Base-by-base conservation (phyloP, 1,139 yeast genomes). In the Debaryomyces subglobosus region DNA sequence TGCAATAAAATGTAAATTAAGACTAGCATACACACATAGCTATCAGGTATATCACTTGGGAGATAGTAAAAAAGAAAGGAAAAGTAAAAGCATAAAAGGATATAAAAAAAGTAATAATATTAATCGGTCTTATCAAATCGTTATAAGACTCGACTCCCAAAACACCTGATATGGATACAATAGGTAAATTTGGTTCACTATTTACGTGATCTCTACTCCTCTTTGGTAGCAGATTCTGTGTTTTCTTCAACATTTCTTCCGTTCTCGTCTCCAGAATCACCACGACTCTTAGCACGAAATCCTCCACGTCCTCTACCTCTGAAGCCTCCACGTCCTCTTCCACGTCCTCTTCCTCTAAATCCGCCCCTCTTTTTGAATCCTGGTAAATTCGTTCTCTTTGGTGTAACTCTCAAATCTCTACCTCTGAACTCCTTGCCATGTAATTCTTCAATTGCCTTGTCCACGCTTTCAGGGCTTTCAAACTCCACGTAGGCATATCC, bases 401-500 rank as follows among this genome's bases (percentile, higher is more conserved):
- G 58, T 36, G 67, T 63, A 9, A 75, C 73, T 45, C 72, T 60
- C 50, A 75, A 58, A 33, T 69, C 72, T 45, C 80, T 60, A 16
- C 69, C 72, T 50, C 74, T 62, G 55, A 74, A 72, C 39, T 55
- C 57, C 39, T 64, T 57, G 6, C 73, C 77, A 49, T 72, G 62
- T 41, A 71, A 59, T 42, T 65, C 69, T n/a, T 59, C 64, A 53
- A 74, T 68, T 15, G 80, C 77, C 48, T 59, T 59, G 32, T 61
- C 50, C 5, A 67, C 77, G 40, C 67, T 61, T 27, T 61, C 72
- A 3, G 43, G 46, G 15, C 48, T 56, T 38, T 63, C 68, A 57
- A 72, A 75, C 53, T 74, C 78, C 48, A 75, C 65, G 50, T 74
- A 74, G 3, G 79, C 79, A 50, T 71, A 72, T n/a, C 80, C 80